A percentile compares a stretch with the other conserved stretches of the same genome.
Evolutionary conservation across 225 moss, liverwort and hornwort genomes (phyloP).

Genomic region (Asterella californica): DNA sequence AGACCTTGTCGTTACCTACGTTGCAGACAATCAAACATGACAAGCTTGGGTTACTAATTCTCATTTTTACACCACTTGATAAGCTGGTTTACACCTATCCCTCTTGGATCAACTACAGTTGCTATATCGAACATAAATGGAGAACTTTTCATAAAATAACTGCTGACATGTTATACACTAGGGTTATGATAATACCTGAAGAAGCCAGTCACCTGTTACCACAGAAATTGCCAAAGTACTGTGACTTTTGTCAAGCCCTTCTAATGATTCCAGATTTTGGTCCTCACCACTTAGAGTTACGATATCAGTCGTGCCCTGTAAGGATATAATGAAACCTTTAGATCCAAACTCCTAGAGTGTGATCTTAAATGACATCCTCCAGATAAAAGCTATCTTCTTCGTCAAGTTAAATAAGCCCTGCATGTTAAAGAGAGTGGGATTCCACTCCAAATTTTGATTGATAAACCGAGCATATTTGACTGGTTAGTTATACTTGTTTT

Average conservation of each 20-base stretch:
- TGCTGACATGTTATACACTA: no score
- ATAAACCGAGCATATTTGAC: background rate
- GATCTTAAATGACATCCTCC: background rate
- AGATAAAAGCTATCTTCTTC: background rate
- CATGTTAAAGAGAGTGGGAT: background rate
- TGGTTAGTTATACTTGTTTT: no score
- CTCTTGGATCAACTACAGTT: background rate
- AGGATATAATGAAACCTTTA: background rate
- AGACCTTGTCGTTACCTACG: constrained; percentile 67
- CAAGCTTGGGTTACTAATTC: background rate
- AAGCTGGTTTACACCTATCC: background rate
- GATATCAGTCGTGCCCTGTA: constrained; percentile 62
- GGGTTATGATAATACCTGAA: no score
- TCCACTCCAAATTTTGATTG: background rate
- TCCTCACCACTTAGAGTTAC: constrained; percentile 41
- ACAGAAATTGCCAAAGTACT: constrained; percentile 60
- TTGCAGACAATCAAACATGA: background rate
- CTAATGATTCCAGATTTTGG: constrained; percentile 30
- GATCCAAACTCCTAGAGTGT: background rate
- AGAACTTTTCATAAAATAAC: background rate
- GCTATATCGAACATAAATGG: background rate
- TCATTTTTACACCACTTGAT: background rate
- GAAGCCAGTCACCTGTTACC: constrained; percentile 60
- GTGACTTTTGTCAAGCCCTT: constrained; percentile 55
- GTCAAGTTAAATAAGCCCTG: background rate